Percentiles rank a stretch among this genome's conserved stretches.
Evolutionary conservation across 169 alveolate genomes (phyloP).

Genomic region (Plasmodium gonderi): DNA sequence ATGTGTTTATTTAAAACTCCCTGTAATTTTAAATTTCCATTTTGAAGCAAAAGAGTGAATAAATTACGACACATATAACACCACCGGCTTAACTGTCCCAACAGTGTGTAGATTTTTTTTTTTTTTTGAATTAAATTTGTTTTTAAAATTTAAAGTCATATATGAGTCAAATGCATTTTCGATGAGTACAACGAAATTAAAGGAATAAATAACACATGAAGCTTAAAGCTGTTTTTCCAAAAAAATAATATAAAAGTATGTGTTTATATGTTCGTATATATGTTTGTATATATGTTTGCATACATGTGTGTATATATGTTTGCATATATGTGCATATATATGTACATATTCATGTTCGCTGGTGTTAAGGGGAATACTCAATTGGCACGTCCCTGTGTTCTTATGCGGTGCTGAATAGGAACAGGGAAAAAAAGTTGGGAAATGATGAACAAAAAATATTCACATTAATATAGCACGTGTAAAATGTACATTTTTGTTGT

Average conservation of each 20-base stretch:
- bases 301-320: too few relatives aligned
- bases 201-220: neutral
- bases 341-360: too few relatives aligned
- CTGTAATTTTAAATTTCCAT: neutral
- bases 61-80: neutral
- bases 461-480: too few relatives aligned
- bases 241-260: neutral
- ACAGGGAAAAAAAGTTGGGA: too few relatives aligned
- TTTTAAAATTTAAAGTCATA: neutral
- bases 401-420: too few relatives aligned
- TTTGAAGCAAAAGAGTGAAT: neutral
- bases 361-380: too few relatives aligned
- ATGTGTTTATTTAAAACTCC: neutral
- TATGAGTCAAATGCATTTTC: neutral
- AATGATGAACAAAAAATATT: too few relatives aligned
- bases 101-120: neutral
- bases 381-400: too few relatives aligned
- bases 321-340: too few relatives aligned
- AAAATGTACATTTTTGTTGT: too few relatives aligned
- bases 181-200: neutral
- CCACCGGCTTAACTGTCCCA: neutral
- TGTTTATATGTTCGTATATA: neutral
- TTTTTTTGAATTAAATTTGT: neutral
- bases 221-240: neutral
- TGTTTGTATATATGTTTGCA: too few relatives aligned